Evolutionary conservation across 2,329 filamentous ascomycete genomes (phyloP), one percentile per base, ranked within the genome.

Genomic region (Chrysoporthe cubensis): DNA sequence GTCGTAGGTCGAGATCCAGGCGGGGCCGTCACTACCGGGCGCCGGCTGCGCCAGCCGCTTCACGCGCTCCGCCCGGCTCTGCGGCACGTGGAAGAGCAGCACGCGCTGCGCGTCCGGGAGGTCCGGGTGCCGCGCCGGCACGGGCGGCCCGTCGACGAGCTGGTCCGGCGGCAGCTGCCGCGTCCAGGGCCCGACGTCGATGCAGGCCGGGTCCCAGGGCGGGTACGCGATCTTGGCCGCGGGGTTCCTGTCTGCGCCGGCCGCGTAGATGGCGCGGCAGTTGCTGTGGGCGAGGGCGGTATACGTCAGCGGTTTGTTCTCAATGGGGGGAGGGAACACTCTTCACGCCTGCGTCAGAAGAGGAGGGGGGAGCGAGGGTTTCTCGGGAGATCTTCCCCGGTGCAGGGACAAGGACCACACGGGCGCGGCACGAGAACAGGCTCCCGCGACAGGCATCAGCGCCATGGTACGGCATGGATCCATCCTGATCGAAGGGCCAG

Each of bases 1-100:
- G 61, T 83, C 81, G 70, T 82, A 83, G 2, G 79, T 83, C 1
- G 81, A 83, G 43, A 83, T 76, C 79, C 80, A 82, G 42, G 21
- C 9, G 58, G 42, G 1, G 21, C 46, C 40, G 54, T 21, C 16
- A 44, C 44, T 4, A 57, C 52, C 11, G 48, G 34, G 26, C 26
- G 26, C 9, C n/a, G 57, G 11, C 37, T 54, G 9, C 32, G 34
- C 46, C 7, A 52, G 32, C 7, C 32, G 13, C 73, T 72, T 83
- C 3, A 84, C 71, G 59, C 76, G 70, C 0, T 76, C 76, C 0
- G 79, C 78, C 67, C 81, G 82, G 71, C 80, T 82, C 66, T 77
- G 78, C 3, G 80, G 79, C 0, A 83, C 73, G 64, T 83, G 81
- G 69, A 83, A 82, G 0, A 83, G 74, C 0, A 81, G 74, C 1